Base-by-base conservation (phyloP, 768 basidiomycete genomes). In the Daedalea quercina region DNA sequence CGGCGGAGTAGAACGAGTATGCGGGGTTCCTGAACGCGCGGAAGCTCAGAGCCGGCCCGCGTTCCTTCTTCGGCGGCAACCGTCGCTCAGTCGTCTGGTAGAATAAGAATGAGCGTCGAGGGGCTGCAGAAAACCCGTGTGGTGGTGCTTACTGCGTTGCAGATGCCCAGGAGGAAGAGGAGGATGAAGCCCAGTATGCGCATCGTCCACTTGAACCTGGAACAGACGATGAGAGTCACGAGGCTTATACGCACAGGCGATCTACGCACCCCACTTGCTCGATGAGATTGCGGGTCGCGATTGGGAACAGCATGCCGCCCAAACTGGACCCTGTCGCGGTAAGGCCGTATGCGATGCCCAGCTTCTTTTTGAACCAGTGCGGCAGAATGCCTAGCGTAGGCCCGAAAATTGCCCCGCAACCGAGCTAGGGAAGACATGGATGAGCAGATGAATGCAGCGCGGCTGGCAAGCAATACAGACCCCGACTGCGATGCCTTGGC, bases 201-300 rank as follows among this genome's bases (percentile, higher is more conserved):
- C 75, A 86, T 79, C 0, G 87, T 86, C 88, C 87, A 90, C 56
- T 72, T 70, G 65, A 90, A 90, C n/a, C 87, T 89, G 40, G 15
- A 11, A 44, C 15, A 26, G 3, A 26, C 41, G 19, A 24, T 45
- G 44, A 45, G 19, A 3, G n/a, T 31, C 25, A 13, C 9, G 28
- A 24, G 31, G 19, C 9, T 19, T 34, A 25, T 7, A 9, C 13
- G 46, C 31, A 47, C 13, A 12, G 3, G 25, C 25, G 13, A 20
- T 28, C 15, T 7, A 71, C 76, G 13, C 61, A 80, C 84, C 84
- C 82, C 1, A 85, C 73, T 51, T 65, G 54, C 0, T 71, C 67
- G 42, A 87, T 71, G 20, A 88, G 69, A 35, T 75, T 78, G 42
- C 76, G 79, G 2, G 79, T 75, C 9, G 74, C 66, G 40, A 87